Conservation (phyloP, 2,329 filamentous ascomycete genomes). For the Epichloe uncinata region DNA sequence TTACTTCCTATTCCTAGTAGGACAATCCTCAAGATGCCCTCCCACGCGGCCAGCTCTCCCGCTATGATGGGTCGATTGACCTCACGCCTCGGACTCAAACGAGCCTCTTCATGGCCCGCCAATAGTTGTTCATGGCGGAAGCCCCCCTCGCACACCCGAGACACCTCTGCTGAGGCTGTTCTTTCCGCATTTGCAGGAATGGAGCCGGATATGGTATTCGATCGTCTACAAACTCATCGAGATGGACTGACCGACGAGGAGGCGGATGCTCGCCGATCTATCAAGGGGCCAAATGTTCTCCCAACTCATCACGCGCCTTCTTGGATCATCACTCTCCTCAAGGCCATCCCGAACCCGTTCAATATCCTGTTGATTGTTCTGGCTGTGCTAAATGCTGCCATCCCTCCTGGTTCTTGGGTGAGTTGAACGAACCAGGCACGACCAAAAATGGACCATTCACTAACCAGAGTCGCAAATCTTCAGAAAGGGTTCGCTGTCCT, state of each 20-base stretch:
- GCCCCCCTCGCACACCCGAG: conserved; percentile 6
- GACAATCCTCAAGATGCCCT: conserved; percentile 4
- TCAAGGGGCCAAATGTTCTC: conserved; percentile 13
- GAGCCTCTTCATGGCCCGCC: conserved; percentile 1
- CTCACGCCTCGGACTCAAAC: not conserved
- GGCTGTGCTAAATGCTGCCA: conserved; percentile 13
- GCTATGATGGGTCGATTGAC: not conserved
- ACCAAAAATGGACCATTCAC: not conserved
- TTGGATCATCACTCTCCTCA: conserved; percentile 15
- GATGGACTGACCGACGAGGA: conserved; percentile 12
- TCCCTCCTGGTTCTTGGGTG: conserved; percentile 10
- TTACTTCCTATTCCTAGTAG: not conserved
- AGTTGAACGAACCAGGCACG: not conserved
- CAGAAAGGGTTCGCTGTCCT: conserved; percentile 13
- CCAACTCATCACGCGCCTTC: conserved; percentile 14
- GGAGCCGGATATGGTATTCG: conserved; percentile 8
- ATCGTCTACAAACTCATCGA: conserved; percentile 10
- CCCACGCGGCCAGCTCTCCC: not conserved
- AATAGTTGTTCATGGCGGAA: conserved; percentile 6
- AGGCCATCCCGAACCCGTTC: conserved; percentile 15
- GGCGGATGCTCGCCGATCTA: conserved; percentile 10
- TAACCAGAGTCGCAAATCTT: not conserved
- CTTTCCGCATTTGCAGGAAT: conserved; percentile 11
- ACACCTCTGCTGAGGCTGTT: conserved; percentile 10
- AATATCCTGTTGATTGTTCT: conserved; percentile 13